A percentile compares a stretch with the other conserved stretches of the same genome.
Conservation (phyloP, 1,284 basidiomycete genomes). For the Rhodotorula sp. region DNA sequence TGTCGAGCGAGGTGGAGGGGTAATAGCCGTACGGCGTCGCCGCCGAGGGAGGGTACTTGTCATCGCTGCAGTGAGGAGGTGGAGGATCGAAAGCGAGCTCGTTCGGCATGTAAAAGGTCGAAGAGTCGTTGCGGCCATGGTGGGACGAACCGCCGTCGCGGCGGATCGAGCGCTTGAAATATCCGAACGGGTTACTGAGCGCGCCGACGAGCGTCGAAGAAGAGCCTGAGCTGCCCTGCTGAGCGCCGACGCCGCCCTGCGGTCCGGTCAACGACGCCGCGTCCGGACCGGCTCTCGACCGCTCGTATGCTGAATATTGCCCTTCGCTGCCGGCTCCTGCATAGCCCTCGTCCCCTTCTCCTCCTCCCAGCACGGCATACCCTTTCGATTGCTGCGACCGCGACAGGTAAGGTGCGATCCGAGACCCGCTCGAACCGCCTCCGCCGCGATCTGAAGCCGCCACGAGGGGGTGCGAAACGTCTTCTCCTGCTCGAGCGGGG, state of each 20-base stretch:
- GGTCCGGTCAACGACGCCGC: too few species aligned
- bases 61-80: background rate
- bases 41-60: constrained; percentile 6
- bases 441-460: too few species aligned
- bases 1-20: constrained; percentile 7
- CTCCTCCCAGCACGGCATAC: constrained; percentile 30
- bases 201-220: constrained; percentile 7
- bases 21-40: background rate
- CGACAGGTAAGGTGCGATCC: constrained; percentile 15
- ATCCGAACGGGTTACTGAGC: constrained; percentile 17
- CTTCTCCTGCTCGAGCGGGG: background rate
- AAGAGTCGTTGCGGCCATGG: background rate
- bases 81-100: constrained; percentile 30
- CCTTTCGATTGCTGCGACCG: constrained; percentile 7
- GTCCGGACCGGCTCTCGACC: background rate
- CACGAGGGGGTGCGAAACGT: constrained; percentile 17
- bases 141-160: background rate
- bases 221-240: background rate
- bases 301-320: constrained; percentile 16
- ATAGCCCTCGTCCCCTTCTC: constrained; percentile 10
- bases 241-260: background rate
- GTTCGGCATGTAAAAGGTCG: constrained; percentile 24
- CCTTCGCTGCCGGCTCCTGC: background rate
- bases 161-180: constrained; percentile 8
- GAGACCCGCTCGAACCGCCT: constrained; percentile 5